Conservation (phyloP, 2,329 filamentous ascomycete species). For the Penicillium digitatum region DNA sequence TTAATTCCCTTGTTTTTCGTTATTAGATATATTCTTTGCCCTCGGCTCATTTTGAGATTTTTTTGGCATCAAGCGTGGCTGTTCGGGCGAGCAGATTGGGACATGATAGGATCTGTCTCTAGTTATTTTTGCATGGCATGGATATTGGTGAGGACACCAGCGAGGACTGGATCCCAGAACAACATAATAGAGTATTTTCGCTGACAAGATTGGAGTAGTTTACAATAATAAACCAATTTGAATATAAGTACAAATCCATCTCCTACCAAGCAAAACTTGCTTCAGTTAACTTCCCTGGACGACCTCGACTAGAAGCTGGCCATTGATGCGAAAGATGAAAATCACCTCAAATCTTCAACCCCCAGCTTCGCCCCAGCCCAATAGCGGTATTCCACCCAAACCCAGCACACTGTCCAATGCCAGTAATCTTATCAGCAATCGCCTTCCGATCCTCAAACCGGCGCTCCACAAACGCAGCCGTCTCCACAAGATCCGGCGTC, state of each 20-base stretch:
- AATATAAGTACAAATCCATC: conserved; percentile 4
- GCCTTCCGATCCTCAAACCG: conserved; percentile 66
- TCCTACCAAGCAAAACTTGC: neutral
- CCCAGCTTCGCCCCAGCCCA: conserved; percentile 84
- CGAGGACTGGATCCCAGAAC: neutral
- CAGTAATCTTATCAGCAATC: conserved; percentile 59
- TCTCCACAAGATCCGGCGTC: conserved; percentile 69
- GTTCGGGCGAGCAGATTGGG: neutral
- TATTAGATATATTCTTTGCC: neutral
- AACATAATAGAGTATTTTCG: neutral
- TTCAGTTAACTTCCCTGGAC: neutral
- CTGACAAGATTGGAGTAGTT: conserved; percentile 5
- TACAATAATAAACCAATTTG: neutral
- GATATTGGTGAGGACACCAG: neutral
- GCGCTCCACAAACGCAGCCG: conserved; percentile 72
- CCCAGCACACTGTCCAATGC: conserved; percentile 70
- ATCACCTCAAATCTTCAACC: conserved; percentile 65
- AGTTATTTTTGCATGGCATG: neutral
- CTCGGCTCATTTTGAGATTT: neutral
- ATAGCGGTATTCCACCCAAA: conserved; percentile 74
- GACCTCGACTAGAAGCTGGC: neutral
- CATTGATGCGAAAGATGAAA: neutral
- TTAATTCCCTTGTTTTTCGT: neutral
- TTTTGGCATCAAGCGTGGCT: neutral
- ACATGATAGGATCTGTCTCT: neutral